Evolutionary conservation across 495 filamentous ascomycete species (phyloP), one percentile per base, ranked within the genome.

Genomic region (Cairneyella variabilis): DNA sequence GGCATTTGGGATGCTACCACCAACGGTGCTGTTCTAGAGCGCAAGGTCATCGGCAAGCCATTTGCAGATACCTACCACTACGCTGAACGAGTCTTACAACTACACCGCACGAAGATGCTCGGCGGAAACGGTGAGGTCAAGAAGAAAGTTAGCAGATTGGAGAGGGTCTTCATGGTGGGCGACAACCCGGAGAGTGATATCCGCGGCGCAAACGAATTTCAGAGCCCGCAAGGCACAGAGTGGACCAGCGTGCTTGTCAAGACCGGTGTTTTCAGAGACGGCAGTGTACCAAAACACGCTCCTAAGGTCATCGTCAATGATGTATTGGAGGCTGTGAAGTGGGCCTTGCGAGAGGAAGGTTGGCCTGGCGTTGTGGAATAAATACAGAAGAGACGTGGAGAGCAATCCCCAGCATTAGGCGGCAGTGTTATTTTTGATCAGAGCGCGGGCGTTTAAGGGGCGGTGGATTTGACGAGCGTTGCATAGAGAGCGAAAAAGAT

Each of bases 111-210:
- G 21, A 58, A 69, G 14, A 58, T 77, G 26, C 66, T 75, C 52
- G 63, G 64, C 21, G 44, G 28, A 36, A 54, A 59, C 3, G 36
- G 39, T 14, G 63, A 61, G 14, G 56, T 66, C 30, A 54, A 58
- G 17, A 54, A 47, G 23, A 63, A 66, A 20, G 49, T 63, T 11
- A 50, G 21, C 38, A 16, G 27, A 17, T 63, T 96, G 53, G 67
- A 71, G 60, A 78, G 73, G 18, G 88, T 99, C 4, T 97, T 95
- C 62, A 97, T 97, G 92, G 77, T 99, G n/a, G 93, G 93, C 0
- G 93, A 99, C 60, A 99, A 97, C 59, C 92, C 93, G 0, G 89
- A 89, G 64, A 88, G 83, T 25, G 93, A 99, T 68, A 95, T 99
- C 53, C 70, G 76, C 11, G 93, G 95, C n/a, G 92, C 88, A 21